Evolutionary conservation across 768 basidiomycete species (phyloP).

Genomic region (Neoboletus subvelutipes): DNA sequence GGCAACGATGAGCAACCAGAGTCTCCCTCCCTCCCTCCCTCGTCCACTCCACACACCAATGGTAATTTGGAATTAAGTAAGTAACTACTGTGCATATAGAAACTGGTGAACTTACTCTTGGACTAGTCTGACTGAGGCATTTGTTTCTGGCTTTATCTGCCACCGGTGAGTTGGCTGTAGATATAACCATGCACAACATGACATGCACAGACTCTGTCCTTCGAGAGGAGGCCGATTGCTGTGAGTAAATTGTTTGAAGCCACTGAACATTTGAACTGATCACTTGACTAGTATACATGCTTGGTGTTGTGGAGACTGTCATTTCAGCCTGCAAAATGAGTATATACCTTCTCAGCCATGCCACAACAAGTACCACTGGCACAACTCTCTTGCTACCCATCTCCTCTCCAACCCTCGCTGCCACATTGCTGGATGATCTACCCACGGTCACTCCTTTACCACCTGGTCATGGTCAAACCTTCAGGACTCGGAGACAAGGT

Average conservation of each 20-base stretch:
- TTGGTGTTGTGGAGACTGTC: background rate
- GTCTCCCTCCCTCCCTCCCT: background rate
- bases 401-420: background rate
- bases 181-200: background rate
- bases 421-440: background rate
- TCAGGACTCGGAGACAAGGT: background rate
- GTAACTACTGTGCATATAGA: background rate
- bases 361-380: background rate
- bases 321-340: background rate
- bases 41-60: background rate
- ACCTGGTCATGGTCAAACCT: background rate
- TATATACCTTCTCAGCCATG: background rate
- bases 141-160: background rate
- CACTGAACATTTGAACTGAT: background rate
- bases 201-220: background rate
- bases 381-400: background rate
- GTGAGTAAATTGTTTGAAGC: background rate
- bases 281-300: background rate
- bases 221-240: background rate
- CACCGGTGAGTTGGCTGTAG: background rate
- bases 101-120: background rate
- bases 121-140: background rate
- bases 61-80: background rate
- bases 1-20: background rate
- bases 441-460: background rate